A percentile compares a stretch with the other conserved stretches of the same genome.
phyloP scores from a whole-genome alignment of 176 grass and related monocot species.

The Stipa capillata region DNA sequence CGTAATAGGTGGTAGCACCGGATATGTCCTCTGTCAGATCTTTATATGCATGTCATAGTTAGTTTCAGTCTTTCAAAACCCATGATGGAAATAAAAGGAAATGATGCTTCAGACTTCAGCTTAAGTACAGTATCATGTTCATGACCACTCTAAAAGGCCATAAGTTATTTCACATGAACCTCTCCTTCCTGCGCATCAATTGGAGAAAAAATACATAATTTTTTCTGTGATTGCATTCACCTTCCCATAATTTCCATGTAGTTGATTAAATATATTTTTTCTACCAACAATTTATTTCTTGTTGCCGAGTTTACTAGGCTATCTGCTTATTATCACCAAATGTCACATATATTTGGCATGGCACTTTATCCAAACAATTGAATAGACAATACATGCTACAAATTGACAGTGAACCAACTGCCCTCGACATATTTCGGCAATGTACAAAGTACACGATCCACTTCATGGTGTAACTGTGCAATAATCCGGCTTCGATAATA shows the following conservation, averaged over 20 bases:
- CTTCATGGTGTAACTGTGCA: not conserved
- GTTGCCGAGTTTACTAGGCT: not conserved
- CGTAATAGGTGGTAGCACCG: not conserved
- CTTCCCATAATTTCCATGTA: not conserved
- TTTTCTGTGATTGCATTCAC: not conserved
- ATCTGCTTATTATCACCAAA: not conserved
- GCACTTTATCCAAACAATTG: not conserved
- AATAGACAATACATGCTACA: not conserved
- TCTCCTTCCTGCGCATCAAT: not conserved
- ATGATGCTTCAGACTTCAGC: not conserved
- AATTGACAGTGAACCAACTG: not conserved
- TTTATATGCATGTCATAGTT: not conserved
- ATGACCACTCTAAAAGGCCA: constrained; percentile 1
- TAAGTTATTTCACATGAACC: not conserved
- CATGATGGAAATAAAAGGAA: not conserved
- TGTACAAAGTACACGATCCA: not conserved
- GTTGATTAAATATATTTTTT: not conserved
- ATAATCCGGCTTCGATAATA: not conserved
- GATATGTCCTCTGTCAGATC: not conserved
- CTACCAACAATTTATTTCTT: not conserved
- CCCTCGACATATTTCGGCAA: not conserved
- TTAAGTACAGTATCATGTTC: not conserved
- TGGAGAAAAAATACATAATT: not conserved
- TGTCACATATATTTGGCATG: not conserved
- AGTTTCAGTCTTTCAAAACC: not conserved